Percentiles rank a stretch among this genome's conserved stretches.
phyloP scores from a whole-genome alignment of 768 basidiomycete genomes.

The Termitomyces sp. region DNA sequence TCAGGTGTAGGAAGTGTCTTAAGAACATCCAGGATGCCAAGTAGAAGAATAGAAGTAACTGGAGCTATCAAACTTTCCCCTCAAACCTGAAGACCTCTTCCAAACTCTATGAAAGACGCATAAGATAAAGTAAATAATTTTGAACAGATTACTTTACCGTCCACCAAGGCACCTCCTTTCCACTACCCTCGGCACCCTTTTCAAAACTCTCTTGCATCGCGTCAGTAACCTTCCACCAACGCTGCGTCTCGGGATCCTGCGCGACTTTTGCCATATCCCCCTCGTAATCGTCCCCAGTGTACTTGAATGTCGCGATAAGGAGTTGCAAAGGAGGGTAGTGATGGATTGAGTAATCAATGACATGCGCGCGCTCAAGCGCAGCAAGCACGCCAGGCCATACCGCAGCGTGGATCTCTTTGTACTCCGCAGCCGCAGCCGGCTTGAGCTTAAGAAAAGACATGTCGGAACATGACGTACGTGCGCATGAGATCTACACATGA shows the following conservation, averaged over 20 bases:
- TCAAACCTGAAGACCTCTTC: conserved; percentile 76
- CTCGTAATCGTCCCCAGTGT: conserved; percentile 61
- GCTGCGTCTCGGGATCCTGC: conserved; percentile 63
- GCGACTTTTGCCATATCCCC: conserved; percentile 63
- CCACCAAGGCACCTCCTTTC: conserved; percentile 70
- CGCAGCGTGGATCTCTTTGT: conserved; percentile 53
- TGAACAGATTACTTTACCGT: conserved; percentile 33
- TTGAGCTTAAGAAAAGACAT: conserved; percentile 43
- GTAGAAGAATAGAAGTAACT: background rate
- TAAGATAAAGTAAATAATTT: background rate
- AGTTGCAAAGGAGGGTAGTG: conserved; percentile 59
- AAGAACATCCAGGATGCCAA: background rate
- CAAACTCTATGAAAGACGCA: conserved; percentile 30
- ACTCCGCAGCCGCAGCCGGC: conserved; percentile 46
- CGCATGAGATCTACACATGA: background rate
- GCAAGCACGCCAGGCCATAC: conserved; percentile 72
- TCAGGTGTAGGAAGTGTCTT: background rate
- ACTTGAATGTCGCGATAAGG: conserved; percentile 79
- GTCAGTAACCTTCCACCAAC: conserved; percentile 79
- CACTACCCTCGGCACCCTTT: conserved; percentile 68
- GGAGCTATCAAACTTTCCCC: conserved; percentile 21
- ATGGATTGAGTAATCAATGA: conserved; percentile 75
- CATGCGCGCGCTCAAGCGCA: conserved; percentile 57
- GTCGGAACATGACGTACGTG: conserved; percentile 2
- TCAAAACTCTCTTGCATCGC: conserved; percentile 75